Conservation (phyloP, 306 rosid species). For the Prunus persica region DNA sequence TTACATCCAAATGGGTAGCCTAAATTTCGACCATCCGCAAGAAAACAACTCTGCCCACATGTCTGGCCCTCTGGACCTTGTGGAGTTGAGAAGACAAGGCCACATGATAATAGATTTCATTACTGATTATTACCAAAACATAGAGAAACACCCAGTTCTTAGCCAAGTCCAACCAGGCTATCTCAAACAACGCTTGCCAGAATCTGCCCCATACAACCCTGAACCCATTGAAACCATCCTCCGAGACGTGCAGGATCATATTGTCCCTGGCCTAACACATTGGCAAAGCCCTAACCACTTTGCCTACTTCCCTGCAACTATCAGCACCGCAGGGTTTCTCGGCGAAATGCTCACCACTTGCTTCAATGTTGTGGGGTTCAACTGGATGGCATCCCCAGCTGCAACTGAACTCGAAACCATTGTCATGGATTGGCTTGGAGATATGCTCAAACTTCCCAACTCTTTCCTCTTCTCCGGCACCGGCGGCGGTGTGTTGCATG, state of each 20-base stretch:
- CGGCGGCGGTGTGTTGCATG: conserved; percentile 39
- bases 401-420: conserved; percentile 42
- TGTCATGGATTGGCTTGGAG: conserved; percentile 47
- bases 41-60: background rate
- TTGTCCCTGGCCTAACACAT: conserved; percentile 43
- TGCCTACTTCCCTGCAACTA: conserved; percentile 21
- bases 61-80: conserved; percentile 20
- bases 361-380: conserved; percentile 36
- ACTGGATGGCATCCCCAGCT: conserved; percentile 45
- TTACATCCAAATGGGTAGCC: conserved; percentile 17
- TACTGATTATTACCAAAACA: conserved; percentile 32
- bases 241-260: conserved; percentile 22
- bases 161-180: conserved; percentile 40
- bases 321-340: conserved; percentile 26
- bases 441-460: conserved; percentile 39
- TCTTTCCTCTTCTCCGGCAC: conserved; percentile 31
- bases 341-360: conserved; percentile 42
- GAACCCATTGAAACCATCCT: conserved; percentile 38
- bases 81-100: conserved; percentile 39
- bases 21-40: background rate
- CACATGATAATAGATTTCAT: conserved; percentile 37
- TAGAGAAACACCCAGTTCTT: conserved; percentile 29
- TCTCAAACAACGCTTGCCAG: conserved; percentile 21
- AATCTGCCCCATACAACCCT: conserved; percentile 26
- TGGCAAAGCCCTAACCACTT: conserved; percentile 38